These are phyloP conservation scores for Corchorus capsularis DNA, from an alignment of 345 rosid genomes.

Conservation along the genomic window DNA sequence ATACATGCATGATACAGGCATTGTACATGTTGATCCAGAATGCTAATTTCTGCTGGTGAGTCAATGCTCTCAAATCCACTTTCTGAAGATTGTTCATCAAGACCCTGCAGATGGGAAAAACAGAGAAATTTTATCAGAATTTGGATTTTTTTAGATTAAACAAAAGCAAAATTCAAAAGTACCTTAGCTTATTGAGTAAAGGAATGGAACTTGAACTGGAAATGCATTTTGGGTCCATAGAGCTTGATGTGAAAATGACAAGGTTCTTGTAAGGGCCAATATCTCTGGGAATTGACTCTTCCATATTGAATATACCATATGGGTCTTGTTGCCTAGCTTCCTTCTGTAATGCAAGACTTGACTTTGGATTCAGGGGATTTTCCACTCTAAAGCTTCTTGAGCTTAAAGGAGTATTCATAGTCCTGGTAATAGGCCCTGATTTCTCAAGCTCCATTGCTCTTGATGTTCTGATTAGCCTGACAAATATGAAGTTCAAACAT, in stretches of 20 bases:
- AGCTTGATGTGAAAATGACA: slow-evolving; percentile 73
- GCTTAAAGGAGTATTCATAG: slow-evolving; percentile 49
- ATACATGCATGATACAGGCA: slow-evolving; percentile 98
- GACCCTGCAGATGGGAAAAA: slow-evolving; percentile 47
- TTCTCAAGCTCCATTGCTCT: slow-evolving; percentile 84
- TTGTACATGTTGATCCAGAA: slow-evolving; percentile 99
- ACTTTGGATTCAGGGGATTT: slow-evolving; percentile 46
- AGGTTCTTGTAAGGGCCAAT: slow-evolving; percentile 90
- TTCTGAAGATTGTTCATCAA: slow-evolving; percentile 74
- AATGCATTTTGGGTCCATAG: slow-evolving; percentile 85
- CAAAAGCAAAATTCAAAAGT: background rate
- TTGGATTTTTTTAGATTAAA: background rate
- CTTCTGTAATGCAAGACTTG: slow-evolving; percentile 43
- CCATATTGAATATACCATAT: slow-evolving; percentile 68
- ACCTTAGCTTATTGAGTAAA: slow-evolving; percentile 76
- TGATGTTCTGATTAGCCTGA: slow-evolving; percentile 81
- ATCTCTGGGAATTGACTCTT: slow-evolving; percentile 82
- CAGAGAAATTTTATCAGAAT: background rate
- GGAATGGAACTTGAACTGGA: slow-evolving; percentile 78
- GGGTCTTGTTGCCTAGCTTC: slow-evolving; percentile 93
- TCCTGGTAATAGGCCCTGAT: slow-evolving; percentile 63
- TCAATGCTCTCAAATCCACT: slow-evolving; percentile 65
- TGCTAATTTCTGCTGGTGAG: slow-evolving; percentile 76
- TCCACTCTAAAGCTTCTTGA: slow-evolving; percentile 84
- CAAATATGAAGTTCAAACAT: slow-evolving; percentile 74